phyloP scores from a whole-genome alignment of 2,329 filamentous ascomycete species.

The Botrytis hyacinthi region DNA sequence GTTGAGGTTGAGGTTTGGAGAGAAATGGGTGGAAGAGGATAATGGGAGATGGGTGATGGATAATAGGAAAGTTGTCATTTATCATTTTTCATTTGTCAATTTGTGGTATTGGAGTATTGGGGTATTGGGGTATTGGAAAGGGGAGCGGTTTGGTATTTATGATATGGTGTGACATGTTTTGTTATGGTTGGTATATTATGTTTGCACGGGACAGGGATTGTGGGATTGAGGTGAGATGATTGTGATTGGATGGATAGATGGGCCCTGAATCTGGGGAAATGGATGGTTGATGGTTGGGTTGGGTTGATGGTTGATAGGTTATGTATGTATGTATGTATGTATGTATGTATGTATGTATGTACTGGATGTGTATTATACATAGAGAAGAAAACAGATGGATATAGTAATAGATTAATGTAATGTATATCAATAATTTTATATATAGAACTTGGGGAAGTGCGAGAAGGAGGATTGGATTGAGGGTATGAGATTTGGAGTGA shows the following conservation, averaged over 20 bases:
- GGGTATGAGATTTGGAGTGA: neutral
- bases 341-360: too few relatives aligned
- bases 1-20: too few relatives aligned
- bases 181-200: too few relatives aligned
- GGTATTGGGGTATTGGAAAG: neutral
- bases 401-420: neutral
- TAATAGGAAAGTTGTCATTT: neutral
- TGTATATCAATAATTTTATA: neutral
- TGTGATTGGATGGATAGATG: neutral
- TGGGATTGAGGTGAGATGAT: neutral
- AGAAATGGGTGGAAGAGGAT: too few relatives aligned
- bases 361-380: neutral
- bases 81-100: too few relatives aligned
- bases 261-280: neutral
- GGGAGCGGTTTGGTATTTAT: neutral
- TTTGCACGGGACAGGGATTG: neutral
- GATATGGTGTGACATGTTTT: too few relatives aligned
- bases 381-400: neutral
- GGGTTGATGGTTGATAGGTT: too few relatives aligned
- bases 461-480: too few relatives aligned
- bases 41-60: too few relatives aligned
- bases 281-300: neutral
- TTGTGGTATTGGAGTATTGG: neutral
- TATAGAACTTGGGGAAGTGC: neutral
- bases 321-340: too few relatives aligned